Conservation (phyloP, 148 eudicot genomes). For the Euryodendron excelsum region DNA sequence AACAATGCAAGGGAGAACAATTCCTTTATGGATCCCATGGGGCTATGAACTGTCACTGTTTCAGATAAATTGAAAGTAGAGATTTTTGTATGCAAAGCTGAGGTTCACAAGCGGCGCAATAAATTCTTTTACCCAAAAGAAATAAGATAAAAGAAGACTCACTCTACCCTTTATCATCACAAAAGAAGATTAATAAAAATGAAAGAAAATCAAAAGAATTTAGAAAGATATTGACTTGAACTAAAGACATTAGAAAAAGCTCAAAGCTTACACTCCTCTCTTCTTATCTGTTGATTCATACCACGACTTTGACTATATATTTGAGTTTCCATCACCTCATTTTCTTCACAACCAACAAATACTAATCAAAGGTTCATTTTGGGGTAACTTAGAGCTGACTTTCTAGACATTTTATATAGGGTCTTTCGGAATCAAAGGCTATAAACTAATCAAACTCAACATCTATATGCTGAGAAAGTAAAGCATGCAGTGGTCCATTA, state of each 20-base stretch:
- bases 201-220: too few species aligned
- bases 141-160: neutral
- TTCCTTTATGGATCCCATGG: slow-evolving; percentile 5
- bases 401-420: too few species aligned
- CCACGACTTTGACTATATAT: too few species aligned
- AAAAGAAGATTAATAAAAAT: too few species aligned
- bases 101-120: slow-evolving; percentile 5
- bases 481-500: slow-evolving; percentile 14
- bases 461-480: slow-evolving; percentile 7
- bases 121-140: neutral
- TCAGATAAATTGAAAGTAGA: slow-evolving; percentile 1
- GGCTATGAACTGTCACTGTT: neutral
- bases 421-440: slow-evolving; percentile 6
- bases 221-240: too few species aligned
- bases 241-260: too few species aligned
- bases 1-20: neutral
- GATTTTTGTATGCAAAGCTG: neutral
- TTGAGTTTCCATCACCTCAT: too few species aligned
- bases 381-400: neutral
- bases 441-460: neutral
- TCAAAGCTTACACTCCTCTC: too few species aligned
- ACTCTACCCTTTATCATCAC: neutral
- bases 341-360: neutral
- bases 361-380: neutral
- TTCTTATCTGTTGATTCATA: too few species aligned